Conservation (phyloP, 768 basidiomycete genomes). For the Polyporus arcularius region DNA sequence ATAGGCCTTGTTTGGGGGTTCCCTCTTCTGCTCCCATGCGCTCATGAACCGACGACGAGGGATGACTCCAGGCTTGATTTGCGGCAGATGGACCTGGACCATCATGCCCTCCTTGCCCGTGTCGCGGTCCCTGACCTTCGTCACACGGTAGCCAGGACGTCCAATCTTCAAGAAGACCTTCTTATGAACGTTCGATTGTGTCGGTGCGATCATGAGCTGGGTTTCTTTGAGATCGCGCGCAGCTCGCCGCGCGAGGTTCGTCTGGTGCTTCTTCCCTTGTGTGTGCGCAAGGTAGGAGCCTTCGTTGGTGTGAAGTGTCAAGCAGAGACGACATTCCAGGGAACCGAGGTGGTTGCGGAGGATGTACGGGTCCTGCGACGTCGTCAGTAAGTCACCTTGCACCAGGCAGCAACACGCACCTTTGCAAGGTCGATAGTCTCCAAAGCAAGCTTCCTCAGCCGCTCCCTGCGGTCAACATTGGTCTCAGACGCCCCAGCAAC, state of each 20-base stretch:
- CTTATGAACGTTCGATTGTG: conserved; percentile 77
- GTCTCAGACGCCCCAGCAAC: conserved; percentile 94
- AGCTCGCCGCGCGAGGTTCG: conserved; percentile 94
- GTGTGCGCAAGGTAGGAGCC: conserved; percentile 99
- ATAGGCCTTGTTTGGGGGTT: conserved; percentile 93
- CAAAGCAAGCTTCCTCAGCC: conserved; percentile 90
- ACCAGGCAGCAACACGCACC: conserved; percentile 43
- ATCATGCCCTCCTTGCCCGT: conserved; percentile 95
- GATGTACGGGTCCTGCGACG: conserved; percentile 88
- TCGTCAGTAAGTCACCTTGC: neutral
- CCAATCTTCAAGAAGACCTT: conserved; percentile 99
- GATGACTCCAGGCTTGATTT: conserved; percentile 83
- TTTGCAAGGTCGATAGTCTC: conserved; percentile 99
- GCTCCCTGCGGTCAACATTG: conserved; percentile 93
- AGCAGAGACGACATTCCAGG: conserved; percentile 95
- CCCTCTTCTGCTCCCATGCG: conserved; percentile 95
- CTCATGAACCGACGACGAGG: conserved; percentile 95
- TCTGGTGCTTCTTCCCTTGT: conserved; percentile 99
- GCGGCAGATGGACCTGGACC: conserved; percentile 95
- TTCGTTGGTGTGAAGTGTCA: conserved; percentile 99
- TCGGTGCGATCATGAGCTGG: conserved; percentile 83
- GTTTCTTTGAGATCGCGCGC: conserved; percentile 97
- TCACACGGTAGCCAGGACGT: conserved; percentile 91
- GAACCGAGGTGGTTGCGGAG: conserved; percentile 98
- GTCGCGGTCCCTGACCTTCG: conserved; percentile 91